A percentile compares a stretch with the other conserved stretches of the same genome.
These are phyloP conservation scores for Candida michaelii DNA, from an alignment of 805 yeast species.

Conservation along the genomic window DNA sequence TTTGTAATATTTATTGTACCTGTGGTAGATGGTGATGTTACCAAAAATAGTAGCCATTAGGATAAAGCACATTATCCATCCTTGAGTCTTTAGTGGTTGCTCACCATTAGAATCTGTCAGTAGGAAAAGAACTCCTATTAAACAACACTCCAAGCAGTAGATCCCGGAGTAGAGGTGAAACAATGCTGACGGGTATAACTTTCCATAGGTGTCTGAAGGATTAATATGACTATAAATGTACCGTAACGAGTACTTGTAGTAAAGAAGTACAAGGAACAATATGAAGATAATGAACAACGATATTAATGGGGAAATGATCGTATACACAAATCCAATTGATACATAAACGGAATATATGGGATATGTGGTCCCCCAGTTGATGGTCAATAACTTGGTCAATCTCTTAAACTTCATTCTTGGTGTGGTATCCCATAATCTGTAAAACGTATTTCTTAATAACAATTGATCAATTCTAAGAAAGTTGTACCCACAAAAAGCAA, in stretches of 20 bases:
- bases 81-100: slow-evolving; percentile 47
- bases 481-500: slow-evolving; percentile 72
- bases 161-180: slow-evolving; percentile 78
- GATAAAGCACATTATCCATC: slow-evolving; percentile 51
- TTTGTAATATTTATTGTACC: slow-evolving; percentile 34
- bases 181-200: slow-evolving; percentile 69
- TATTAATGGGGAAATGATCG: slow-evolving; percentile 78
- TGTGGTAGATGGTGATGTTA: slow-evolving; percentile 51
- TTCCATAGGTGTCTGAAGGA: slow-evolving; percentile 66
- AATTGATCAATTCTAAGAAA: slow-evolving; percentile 61
- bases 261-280: slow-evolving; percentile 50
- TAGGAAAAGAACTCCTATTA: slow-evolving; percentile 72
- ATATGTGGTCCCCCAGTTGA: slow-evolving; percentile 76
- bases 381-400: slow-evolving; percentile 41
- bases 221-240: slow-evolving; percentile 54
- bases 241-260: slow-evolving; percentile 68
- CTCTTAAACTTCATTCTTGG: slow-evolving; percentile 59
- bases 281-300: slow-evolving; percentile 61
- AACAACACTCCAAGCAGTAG: slow-evolving; percentile 75
- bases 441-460: slow-evolving; percentile 33
- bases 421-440: slow-evolving; percentile 47
- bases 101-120: slow-evolving; percentile 50
- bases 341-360: slow-evolving; percentile 77
- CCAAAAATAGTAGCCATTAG: slow-evolving; percentile 55
- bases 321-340: slow-evolving; percentile 74